Conservation (phyloP, 129 eudicot species). For the Artemisia annua region DNA sequence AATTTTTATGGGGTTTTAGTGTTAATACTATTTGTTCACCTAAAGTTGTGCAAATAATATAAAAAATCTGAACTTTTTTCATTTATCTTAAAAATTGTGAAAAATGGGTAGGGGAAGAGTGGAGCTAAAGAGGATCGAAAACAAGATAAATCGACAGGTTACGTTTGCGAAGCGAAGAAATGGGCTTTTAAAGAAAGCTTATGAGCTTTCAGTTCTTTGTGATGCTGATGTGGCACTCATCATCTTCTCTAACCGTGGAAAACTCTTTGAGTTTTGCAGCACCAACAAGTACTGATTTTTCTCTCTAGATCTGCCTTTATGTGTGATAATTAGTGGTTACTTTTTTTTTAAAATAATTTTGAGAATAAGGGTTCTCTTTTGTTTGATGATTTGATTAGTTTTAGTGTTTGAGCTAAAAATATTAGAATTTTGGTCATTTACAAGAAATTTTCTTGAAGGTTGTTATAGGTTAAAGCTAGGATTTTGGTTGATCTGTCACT, state of each 20-base stretch:
- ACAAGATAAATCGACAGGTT: constrained; percentile 46
- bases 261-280: constrained; percentile 65
- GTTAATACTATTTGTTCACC: neutral
- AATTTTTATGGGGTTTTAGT: neutral
- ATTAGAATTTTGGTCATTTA: constrained; percentile 8
- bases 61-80: neutral
- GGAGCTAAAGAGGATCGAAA: constrained; percentile 50
- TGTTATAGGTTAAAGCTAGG: constrained; percentile 17
- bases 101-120: constrained; percentile 49
- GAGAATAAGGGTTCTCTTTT: constrained; percentile 15
- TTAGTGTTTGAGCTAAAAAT: constrained; percentile 10
- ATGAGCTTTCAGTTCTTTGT: constrained; percentile 83
- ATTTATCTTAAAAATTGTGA: constrained; percentile 21
- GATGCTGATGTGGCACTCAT: constrained; percentile 86
- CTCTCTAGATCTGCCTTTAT: constrained; percentile 14
- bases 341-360: neutral
- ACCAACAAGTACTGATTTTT: constrained; percentile 46
- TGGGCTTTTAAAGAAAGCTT: constrained; percentile 75
- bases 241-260: constrained; percentile 63
- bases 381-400: constrained; percentile 8
- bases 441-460: neutral
- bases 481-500: constrained; percentile 15
- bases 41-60: neutral
- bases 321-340: constrained; percentile 5
- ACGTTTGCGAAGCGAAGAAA: constrained; percentile 65